Percentiles rank a stretch among this genome's conserved stretches.
These are phyloP conservation scores for Cercospora berteroae DNA, from an alignment of 2,329 filamentous ascomycete genomes.

Conservation along the genomic window DNA sequence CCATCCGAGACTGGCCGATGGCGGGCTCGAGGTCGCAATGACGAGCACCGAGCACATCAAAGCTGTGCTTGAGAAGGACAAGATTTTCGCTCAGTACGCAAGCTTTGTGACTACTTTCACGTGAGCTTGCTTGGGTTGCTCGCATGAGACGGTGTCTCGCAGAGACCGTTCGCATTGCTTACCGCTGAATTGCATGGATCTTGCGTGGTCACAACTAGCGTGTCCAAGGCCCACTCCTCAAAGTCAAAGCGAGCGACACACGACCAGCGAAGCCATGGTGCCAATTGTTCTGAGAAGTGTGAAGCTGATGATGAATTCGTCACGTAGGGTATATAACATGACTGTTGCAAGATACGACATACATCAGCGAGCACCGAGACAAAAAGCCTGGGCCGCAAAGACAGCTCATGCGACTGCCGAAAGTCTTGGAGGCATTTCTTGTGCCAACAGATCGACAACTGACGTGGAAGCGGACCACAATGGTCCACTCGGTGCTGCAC, in stretches of 20 bases:
- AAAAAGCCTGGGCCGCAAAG: background rate
- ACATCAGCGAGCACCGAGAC: background rate
- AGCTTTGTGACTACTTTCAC: slow-evolving; percentile 12
- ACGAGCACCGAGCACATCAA: slow-evolving; percentile 12
- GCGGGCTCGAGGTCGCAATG: slow-evolving; percentile 21
- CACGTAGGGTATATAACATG: background rate
- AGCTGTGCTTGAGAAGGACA: slow-evolving; percentile 12
- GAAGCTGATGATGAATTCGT: background rate
- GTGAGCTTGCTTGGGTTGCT: slow-evolving; percentile 1
- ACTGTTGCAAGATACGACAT: background rate
- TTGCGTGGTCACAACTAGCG: background rate
- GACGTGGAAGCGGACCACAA: background rate
- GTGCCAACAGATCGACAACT: background rate
- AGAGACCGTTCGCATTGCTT: background rate
- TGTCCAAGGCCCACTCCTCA: background rate
- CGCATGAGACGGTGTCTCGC: background rate
- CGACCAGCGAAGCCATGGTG: background rate
- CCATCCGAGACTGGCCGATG: slow-evolving; percentile 19
- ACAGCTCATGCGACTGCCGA: background rate
- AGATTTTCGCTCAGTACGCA: slow-evolving; percentile 15
- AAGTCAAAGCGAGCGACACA: background rate
- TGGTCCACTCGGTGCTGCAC: slow-evolving; percentile 7
- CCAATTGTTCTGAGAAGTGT: background rate
- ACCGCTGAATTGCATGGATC: background rate
- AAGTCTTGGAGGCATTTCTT: background rate